Percentiles rank a stretch among this genome's conserved stretches.
Evolutionary conservation across 768 basidiomycete species (phyloP).

Genomic region (Boletus insuetus): DNA sequence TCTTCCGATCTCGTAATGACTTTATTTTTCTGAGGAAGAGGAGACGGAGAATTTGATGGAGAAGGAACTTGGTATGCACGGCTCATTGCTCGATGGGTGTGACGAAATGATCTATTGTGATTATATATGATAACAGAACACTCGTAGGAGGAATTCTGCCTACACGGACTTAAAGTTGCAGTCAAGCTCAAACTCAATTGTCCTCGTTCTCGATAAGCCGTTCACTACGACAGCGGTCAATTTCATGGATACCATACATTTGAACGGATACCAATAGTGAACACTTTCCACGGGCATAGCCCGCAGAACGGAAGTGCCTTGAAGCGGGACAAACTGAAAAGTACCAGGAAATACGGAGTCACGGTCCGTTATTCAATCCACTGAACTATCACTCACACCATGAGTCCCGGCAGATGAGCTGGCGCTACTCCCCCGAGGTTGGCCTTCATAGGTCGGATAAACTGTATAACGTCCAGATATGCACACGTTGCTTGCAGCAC

Average conservation of each 20-base stretch:
- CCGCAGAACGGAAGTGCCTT: too few relatives aligned
- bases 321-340: too few relatives aligned
- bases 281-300: not conserved
- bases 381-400: not conserved
- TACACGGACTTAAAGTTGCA: too few relatives aligned
- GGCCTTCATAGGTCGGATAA: not conserved
- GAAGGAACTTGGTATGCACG: not conserved
- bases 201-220: too few relatives aligned
- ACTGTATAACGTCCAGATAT: not conserved
- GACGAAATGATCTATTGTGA: not conserved
- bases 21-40: constrained; percentile 10
- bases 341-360: too few relatives aligned
- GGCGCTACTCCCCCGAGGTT: too few relatives aligned
- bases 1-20: too few relatives aligned
- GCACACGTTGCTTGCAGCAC: not conserved
- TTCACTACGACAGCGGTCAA: too few relatives aligned
- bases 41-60: not conserved
- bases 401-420: too few relatives aligned
- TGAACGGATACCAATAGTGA: not conserved
- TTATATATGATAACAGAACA: not conserved
- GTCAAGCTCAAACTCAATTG: too few relatives aligned
- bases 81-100: not conserved
- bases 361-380: too few relatives aligned
- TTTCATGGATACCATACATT: not conserved
- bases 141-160: not conserved